Evolutionary conservation across 257 asterid genomes (phyloP).

Genomic region (Osmanthus fragrans): DNA sequence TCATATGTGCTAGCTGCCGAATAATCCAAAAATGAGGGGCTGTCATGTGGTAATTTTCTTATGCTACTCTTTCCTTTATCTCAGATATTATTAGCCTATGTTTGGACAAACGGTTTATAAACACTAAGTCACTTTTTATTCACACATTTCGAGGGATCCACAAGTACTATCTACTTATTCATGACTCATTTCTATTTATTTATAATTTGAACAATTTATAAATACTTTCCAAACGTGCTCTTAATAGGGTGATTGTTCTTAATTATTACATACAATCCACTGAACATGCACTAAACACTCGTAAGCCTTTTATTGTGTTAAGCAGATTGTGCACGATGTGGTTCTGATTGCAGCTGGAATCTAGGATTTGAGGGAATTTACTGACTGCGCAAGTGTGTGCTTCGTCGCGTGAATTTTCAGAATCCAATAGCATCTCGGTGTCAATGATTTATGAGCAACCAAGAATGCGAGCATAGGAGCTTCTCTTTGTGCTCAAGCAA

Average conservation of each 20-base stretch:
- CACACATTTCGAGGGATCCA: too few relatives aligned
- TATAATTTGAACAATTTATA: too few relatives aligned
- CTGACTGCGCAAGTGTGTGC: not conserved
- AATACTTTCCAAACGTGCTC: too few relatives aligned
- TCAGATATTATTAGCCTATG: not conserved
- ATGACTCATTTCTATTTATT: too few relatives aligned
- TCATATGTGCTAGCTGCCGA: conserved; percentile 25
- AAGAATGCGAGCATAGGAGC: not conserved
- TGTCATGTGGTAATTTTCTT: conserved; percentile 33
- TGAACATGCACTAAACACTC: not conserved
- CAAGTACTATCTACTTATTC: too few relatives aligned
- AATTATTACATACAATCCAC: conserved; percentile 3
- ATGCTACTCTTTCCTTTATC: not conserved
- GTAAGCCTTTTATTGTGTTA: not conserved
- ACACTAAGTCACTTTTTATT: too few relatives aligned
- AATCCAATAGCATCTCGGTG: not conserved
- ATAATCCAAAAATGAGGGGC: conserved; percentile 7
- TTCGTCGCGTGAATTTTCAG: not conserved
- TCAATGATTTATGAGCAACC: not conserved
- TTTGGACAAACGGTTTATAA: too few relatives aligned
- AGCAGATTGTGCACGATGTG: not conserved
- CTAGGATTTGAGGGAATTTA: not conserved
- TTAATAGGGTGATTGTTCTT: not conserved
- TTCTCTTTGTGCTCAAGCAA: not conserved
- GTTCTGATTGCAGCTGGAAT: not conserved